Percentiles rank a stretch among this genome's conserved stretches.
phyloP scores from a whole-genome alignment of 1,284 basidiomycete genomes.

The Ceratobasidium sp. region DNA sequence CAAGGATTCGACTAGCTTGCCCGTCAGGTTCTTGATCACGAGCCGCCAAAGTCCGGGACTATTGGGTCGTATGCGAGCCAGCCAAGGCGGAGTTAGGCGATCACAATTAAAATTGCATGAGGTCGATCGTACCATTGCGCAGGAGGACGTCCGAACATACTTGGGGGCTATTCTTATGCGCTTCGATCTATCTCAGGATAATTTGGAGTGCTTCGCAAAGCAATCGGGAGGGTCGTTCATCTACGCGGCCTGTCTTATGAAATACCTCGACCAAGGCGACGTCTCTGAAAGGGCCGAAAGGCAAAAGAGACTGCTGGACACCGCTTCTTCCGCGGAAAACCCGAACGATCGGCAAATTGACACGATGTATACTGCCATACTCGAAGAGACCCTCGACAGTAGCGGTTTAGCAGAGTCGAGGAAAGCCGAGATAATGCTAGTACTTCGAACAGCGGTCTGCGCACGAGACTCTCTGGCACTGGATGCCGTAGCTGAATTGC shows the following conservation, averaged over 20 bases:
- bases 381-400: not conserved
- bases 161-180: not conserved
- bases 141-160: conserved; percentile 1
- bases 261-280: not conserved
- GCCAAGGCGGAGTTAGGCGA: not conserved
- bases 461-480: not conserved
- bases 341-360: not conserved
- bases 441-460: too few species aligned
- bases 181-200: too few species aligned
- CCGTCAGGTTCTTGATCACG: not conserved
- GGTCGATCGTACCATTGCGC: too few species aligned
- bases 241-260: conserved; percentile 6
- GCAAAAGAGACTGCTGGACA: not conserved
- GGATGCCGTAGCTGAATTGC: not conserved
- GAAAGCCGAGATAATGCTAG: not conserved
- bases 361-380: too few species aligned
- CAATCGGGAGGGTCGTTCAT: too few species aligned
- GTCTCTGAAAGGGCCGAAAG: too few species aligned
- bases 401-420: not conserved
- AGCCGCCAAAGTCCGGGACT: conserved; percentile 7
- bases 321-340: not conserved
- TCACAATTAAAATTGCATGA: not conserved
- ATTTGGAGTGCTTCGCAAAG: not conserved
- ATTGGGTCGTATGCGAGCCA: not conserved
- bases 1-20: not conserved